A percentile compares a stretch with the other conserved stretches of the same genome.
Conservation (phyloP, 345 rosid species). For the Eucalyptus globulus region DNA sequence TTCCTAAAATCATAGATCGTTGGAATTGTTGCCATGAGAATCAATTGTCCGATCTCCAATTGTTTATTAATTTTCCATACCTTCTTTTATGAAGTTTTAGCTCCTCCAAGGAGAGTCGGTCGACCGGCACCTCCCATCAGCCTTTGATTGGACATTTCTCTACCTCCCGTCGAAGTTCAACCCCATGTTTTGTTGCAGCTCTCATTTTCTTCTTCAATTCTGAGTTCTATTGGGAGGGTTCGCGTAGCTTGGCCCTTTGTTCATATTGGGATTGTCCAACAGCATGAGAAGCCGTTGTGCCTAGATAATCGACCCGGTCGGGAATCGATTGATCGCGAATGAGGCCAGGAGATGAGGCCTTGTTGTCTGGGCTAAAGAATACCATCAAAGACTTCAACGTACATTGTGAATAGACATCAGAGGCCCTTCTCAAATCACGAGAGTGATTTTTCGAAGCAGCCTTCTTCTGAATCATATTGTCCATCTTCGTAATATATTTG, state of each 20-base stretch:
- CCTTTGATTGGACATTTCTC: background rate
- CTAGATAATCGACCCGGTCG: background rate
- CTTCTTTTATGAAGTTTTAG: background rate
- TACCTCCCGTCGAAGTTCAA: background rate
- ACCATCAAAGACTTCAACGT: background rate
- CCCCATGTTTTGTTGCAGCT: background rate
- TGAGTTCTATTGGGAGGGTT: background rate
- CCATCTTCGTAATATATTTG: background rate
- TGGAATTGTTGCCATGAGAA: background rate
- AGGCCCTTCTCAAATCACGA: background rate
- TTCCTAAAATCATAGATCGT: background rate
- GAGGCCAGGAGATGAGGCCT: background rate
- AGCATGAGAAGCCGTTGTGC: background rate
- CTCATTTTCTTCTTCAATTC: background rate
- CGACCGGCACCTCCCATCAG: background rate
- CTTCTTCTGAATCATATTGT: background rate
- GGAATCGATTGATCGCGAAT: background rate
- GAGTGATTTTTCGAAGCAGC: background rate
- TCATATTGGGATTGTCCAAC: background rate
- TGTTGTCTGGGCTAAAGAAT: background rate
- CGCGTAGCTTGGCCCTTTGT: background rate
- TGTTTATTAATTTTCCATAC: background rate
- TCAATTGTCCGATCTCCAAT: background rate
- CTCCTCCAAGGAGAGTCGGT: background rate
- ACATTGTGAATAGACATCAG: background rate